These are phyloP conservation scores for Mycena epipterygia DNA, from an alignment of 768 basidiomycete genomes.

Conservation along the genomic window DNA sequence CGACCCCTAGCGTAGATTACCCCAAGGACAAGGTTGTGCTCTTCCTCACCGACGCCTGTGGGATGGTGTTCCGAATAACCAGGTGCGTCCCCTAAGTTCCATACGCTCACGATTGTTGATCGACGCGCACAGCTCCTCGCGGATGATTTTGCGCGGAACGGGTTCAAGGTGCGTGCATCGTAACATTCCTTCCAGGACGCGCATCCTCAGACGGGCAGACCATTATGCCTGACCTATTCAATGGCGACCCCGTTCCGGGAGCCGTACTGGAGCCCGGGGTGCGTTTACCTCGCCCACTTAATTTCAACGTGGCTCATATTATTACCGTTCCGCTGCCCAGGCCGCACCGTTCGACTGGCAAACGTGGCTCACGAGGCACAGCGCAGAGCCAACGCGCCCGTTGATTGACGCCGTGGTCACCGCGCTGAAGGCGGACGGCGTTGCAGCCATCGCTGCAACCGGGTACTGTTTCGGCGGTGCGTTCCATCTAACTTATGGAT, in stretches of 20 bases:
- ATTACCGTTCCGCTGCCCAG: no score
- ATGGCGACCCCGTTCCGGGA: slow-evolving; percentile 37
- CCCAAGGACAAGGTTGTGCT: slow-evolving; percentile 57
- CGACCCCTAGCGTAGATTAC: slow-evolving; percentile 54
- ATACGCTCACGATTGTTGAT: neutral
- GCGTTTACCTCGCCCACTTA: neutral
- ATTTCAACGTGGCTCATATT: no score
- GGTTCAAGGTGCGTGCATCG: slow-evolving; percentile 46
- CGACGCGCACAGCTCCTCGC: slow-evolving; percentile 51
- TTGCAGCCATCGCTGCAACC: slow-evolving; percentile 54
- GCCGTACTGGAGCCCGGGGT: slow-evolving; percentile 15
- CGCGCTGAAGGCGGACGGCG: slow-evolving; percentile 14
- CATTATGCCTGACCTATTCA: slow-evolving; percentile 32
- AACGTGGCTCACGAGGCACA: no score
- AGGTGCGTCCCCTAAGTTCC: slow-evolving; percentile 31
- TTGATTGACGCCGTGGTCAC: slow-evolving; percentile 52
- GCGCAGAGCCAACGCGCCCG: slow-evolving; percentile 47
- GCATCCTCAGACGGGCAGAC: slow-evolving; percentile 32
- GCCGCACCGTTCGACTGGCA: no score
- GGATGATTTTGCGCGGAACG: slow-evolving; percentile 59
- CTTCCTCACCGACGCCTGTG: slow-evolving; percentile 56
- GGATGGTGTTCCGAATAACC: slow-evolving; percentile 50
- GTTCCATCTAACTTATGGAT: neutral
- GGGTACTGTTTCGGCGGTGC: slow-evolving; percentile 60
- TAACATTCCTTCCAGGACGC: slow-evolving; percentile 35